phyloP scores from a whole-genome alignment of 176 grass and related monocot genomes.

The Musa acuminata region DNA sequence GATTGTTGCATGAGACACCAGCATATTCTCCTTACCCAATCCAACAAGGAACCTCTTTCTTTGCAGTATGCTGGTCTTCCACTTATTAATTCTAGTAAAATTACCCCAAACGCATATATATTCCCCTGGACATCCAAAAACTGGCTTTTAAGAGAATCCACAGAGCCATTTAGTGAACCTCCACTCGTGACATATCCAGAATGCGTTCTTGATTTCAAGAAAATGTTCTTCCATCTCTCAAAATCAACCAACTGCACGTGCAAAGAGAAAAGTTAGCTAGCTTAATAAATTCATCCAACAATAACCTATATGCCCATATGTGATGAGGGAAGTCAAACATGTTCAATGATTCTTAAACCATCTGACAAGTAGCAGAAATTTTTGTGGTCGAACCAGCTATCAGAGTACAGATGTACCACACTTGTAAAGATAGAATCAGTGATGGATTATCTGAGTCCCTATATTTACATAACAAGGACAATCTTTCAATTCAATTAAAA shows the following conservation, averaged over 20 bases:
- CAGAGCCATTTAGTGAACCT: conserved; percentile 26
- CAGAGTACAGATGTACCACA: too few species aligned
- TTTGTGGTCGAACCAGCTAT: too few species aligned
- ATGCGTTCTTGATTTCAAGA: conserved; percentile 41
- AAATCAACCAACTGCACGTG: conserved; percentile 76
- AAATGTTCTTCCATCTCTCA: conserved; percentile 67
- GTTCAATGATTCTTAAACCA: too few species aligned
- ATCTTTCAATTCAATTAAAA: too few species aligned
- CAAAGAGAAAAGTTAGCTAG: not conserved
- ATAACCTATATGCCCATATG: not conserved
- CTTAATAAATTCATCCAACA: not conserved
- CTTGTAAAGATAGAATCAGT: too few species aligned
- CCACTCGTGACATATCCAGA: conserved; percentile 34
- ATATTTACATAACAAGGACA: too few species aligned
- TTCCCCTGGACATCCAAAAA: conserved; percentile 78
- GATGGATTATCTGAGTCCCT: too few species aligned
- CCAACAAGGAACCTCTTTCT: conserved; percentile 41
- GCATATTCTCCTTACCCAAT: conserved; percentile 47
- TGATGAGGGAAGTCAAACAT: too few species aligned
- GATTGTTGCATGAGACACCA: not conserved
- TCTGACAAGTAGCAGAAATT: too few species aligned
- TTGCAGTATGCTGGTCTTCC: conserved; percentile 52
- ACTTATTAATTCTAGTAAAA: conserved; percentile 76
- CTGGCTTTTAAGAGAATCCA: conserved; percentile 38
- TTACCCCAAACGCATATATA: conserved; percentile 67